phyloP scores from a whole-genome alignment of 140 eudicot species.

The Senecio squalidus region DNA sequence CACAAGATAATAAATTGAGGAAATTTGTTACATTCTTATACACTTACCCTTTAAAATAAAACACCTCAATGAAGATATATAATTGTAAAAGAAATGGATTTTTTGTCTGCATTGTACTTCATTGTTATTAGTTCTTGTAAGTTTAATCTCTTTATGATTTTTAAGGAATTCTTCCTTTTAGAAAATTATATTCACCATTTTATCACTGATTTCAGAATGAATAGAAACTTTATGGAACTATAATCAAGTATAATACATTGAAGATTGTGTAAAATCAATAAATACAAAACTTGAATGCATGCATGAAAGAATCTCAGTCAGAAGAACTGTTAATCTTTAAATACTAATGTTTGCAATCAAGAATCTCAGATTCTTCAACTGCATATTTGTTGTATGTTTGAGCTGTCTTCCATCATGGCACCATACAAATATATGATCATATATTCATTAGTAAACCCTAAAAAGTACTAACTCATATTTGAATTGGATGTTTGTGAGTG shows the following conservation, averaged over 20 bases:
- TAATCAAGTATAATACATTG: neutral
- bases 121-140: too few relatives aligned
- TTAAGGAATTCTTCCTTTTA: too few relatives aligned
- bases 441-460: neutral
- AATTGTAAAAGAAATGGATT: too few relatives aligned
- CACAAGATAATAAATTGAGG: too few relatives aligned
- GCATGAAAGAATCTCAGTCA: constrained; percentile 15
- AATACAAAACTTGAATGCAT: too few relatives aligned
- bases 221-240: neutral
- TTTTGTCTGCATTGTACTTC: too few relatives aligned
- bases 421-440: neutral
- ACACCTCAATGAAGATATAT: too few relatives aligned
- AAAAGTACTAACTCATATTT: neutral
- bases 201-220: neutral
- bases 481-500: constrained; percentile 22
- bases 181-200: too few relatives aligned
- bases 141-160: too few relatives aligned
- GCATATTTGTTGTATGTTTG: constrained; percentile 14
- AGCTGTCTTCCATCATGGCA: constrained; percentile 25
- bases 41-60: too few relatives aligned
- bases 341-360: constrained; percentile 14
- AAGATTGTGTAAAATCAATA: neutral
- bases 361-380: constrained; percentile 7
- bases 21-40: too few relatives aligned
- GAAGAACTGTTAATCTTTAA: constrained; percentile 10